These are phyloP conservation scores for Puccinia coronata DNA, from an alignment of 1,284 basidiomycete genomes.

Conservation along the genomic window DNA sequence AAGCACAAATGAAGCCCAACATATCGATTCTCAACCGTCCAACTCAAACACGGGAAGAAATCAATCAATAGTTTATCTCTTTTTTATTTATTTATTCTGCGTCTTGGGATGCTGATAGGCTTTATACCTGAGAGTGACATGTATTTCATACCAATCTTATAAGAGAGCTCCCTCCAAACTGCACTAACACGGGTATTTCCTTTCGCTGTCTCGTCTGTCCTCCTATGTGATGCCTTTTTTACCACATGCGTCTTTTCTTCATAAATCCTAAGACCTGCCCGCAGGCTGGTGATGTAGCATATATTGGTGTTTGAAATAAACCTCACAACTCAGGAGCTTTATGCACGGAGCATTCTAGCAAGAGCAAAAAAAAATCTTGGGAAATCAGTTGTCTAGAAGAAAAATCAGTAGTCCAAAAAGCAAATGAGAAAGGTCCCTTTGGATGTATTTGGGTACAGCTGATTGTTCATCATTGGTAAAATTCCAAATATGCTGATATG, in stretches of 20 bases:
- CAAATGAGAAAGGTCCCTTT: too few relatives aligned
- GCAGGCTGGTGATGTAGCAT: conserved; percentile 6
- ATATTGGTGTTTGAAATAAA: neutral
- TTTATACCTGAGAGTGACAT: neutral
- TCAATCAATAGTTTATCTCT: neutral
- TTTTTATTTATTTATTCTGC: neutral
- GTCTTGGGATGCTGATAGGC: neutral
- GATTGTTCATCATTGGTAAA: too few relatives aligned
- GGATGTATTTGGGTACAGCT: too few relatives aligned
- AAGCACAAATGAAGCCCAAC: neutral
- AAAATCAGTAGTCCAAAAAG: too few relatives aligned
- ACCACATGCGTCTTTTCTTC: neutral
- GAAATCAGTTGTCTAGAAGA: too few relatives aligned
- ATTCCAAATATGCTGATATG: too few relatives aligned
- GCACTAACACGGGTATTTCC: neutral
- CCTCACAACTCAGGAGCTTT: too few relatives aligned
- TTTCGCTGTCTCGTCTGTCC: neutral
- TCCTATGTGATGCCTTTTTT: neutral
- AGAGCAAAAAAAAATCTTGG: too few relatives aligned
- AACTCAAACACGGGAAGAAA: neutral
- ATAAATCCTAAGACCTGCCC: neutral
- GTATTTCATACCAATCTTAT: conserved; percentile 2
- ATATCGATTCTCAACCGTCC: neutral
- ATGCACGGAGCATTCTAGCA: too few relatives aligned
- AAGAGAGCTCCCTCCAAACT: neutral